Evolutionary conservation across 2,329 filamentous ascomycete species (phyloP).

Genomic region (Aspergillus nomiae): DNA sequence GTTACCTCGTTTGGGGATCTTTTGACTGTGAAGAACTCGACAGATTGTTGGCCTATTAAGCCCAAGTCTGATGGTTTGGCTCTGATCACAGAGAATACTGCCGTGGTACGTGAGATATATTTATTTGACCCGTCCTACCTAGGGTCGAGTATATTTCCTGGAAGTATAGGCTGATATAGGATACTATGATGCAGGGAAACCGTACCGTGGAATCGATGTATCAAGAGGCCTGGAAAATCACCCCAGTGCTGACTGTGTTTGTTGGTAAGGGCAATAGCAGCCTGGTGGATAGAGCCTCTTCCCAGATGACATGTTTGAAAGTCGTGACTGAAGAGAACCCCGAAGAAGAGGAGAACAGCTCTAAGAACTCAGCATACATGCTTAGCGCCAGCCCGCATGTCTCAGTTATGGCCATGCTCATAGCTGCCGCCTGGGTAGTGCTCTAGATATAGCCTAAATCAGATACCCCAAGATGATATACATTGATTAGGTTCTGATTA

Average conservation of each 20-base stretch:
- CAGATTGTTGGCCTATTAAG: constrained; percentile 16
- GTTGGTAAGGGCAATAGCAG: constrained; percentile 6
- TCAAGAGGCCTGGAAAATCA: constrained; percentile 17
- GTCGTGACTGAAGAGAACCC: constrained; percentile 11
- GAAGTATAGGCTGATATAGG: background rate
- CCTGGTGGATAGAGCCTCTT: constrained; percentile 13
- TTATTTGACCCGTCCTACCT: background rate
- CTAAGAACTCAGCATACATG: background rate
- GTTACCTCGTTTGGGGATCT: constrained; percentile 8
- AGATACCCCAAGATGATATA: background rate
- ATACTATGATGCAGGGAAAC: constrained; percentile 3
- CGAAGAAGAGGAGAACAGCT: background rate
- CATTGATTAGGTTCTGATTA: background rate
- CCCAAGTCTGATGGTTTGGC: constrained; percentile 14
- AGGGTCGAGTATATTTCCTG: background rate
- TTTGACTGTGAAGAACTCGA: constrained; percentile 7
- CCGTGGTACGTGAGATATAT: background rate
- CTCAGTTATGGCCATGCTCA: background rate
- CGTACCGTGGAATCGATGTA: constrained; percentile 2
- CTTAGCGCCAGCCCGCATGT: background rate
- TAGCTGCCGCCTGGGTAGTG: background rate
- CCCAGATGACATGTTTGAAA: constrained; percentile 21
- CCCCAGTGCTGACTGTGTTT: constrained; percentile 18
- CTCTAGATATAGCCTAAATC: background rate
- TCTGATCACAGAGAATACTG: constrained; percentile 5